Percentiles rank a stretch among this genome's conserved stretches.
Evolutionary conservation across 2,329 filamentous ascomycete genomes (phyloP).

Genomic region (Chlorencoelia australis): DNA sequence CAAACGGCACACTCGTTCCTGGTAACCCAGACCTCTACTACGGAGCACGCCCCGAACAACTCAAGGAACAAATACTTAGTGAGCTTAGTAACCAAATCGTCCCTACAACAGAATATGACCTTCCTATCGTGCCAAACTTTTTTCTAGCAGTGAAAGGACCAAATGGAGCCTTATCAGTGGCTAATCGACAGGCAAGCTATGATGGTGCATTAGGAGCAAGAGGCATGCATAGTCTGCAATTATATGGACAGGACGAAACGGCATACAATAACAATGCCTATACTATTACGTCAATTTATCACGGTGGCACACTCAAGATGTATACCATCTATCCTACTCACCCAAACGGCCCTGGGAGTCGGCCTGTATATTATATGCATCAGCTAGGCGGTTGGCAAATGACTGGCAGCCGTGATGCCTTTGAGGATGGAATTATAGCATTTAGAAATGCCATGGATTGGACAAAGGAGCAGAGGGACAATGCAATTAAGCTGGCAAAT

Average conservation of each 20-base stretch:
- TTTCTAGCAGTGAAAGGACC: constrained; percentile 33
- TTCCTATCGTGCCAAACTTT: too few species aligned
- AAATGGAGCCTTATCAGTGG: constrained; percentile 24
- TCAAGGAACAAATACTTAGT: constrained; percentile 18
- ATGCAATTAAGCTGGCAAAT: neutral
- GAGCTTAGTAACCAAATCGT: constrained; percentile 24
- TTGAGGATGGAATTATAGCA: constrained; percentile 25
- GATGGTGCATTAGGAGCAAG: too few species aligned
- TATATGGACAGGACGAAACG: neutral
- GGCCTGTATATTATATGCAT: neutral
- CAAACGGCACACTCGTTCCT: constrained; percentile 22
- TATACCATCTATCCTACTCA: neutral
- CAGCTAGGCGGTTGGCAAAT: neutral
- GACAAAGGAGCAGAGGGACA: too few species aligned
- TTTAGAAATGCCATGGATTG: constrained; percentile 34
- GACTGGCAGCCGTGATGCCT: neutral
- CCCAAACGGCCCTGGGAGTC: too few species aligned
- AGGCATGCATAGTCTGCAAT: too few species aligned
- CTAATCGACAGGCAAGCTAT: constrained; percentile 29
- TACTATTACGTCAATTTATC: too few species aligned
- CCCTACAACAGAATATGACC: constrained; percentile 31
- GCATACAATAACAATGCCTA: too few species aligned
- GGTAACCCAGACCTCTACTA: too few species aligned
- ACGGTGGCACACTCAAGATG: neutral
- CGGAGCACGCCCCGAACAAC: too few species aligned